Evolutionary conservation across 1,284 basidiomycete genomes (phyloP).

Genomic region (Ceratobasidium sp.): DNA sequence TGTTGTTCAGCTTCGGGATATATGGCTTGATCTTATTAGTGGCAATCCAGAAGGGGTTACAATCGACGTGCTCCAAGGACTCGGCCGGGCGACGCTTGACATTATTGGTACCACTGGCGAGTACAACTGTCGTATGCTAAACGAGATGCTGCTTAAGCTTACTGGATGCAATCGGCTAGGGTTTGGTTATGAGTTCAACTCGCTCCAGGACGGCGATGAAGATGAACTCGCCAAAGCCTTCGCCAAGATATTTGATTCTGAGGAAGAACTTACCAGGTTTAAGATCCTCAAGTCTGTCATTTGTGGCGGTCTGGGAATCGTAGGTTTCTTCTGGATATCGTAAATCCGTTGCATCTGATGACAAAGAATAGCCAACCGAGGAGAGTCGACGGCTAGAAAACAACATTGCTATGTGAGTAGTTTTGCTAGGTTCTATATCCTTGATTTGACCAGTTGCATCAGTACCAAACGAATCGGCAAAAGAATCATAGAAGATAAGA

Average conservation of each 20-base stretch:
- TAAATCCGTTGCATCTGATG: slow-evolving; percentile 39
- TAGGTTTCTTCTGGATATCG: neutral
- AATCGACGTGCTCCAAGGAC: slow-evolving; percentile 51
- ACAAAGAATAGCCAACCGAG: slow-evolving; percentile 44
- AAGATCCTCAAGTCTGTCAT: neutral
- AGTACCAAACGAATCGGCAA: slow-evolving; percentile 47
- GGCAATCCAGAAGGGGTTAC: slow-evolving; percentile 21
- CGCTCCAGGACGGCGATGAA: slow-evolving; percentile 43
- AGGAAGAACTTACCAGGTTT: neutral
- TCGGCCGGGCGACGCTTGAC: slow-evolving; percentile 53
- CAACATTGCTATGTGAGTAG: slow-evolving; percentile 33
- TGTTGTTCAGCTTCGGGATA: slow-evolving; percentile 39
- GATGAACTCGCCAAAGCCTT: slow-evolving; percentile 48
- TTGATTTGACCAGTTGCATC: no score
- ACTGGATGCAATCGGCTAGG: slow-evolving; percentile 43
- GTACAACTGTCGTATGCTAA: slow-evolving; percentile 45
- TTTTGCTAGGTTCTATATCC: neutral
- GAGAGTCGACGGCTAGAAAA: slow-evolving; percentile 12
- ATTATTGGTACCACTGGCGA: slow-evolving; percentile 53
- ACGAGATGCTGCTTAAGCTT: slow-evolving; percentile 40
- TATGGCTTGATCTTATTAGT: slow-evolving; percentile 31
- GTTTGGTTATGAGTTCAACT: slow-evolving; percentile 54
- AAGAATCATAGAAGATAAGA: slow-evolving; percentile 51
- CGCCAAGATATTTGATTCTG: slow-evolving; percentile 44
- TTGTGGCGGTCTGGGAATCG: neutral